Percentiles rank a stretch among this genome's conserved stretches.
Evolutionary conservation across 1,139 yeast species (phyloP).

Genomic region (Lodderomyces theae): DNA sequence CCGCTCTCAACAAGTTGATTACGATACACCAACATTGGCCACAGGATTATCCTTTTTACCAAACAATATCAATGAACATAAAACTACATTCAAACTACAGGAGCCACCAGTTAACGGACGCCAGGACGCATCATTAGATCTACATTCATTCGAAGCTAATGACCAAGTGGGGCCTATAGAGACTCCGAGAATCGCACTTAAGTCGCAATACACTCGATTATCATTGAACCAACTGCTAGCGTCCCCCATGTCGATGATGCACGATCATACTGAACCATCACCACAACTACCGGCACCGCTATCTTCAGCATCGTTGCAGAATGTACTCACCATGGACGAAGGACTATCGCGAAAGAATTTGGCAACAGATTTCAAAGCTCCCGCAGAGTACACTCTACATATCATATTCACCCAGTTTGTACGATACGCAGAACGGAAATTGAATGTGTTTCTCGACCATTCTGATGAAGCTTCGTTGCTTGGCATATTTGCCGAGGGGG

Average conservation of each 20-base stretch:
- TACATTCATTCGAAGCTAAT: constrained; percentile 5
- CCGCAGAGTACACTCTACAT: constrained; percentile 92
- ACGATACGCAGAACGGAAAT: constrained; percentile 84
- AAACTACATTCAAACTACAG: constrained; percentile 21
- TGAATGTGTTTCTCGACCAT: constrained; percentile 68
- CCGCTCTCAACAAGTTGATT: constrained; percentile 9
- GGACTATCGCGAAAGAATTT: constrained; percentile 39
- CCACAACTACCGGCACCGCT: constrained; percentile 36
- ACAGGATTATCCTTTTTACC: constrained; percentile 12
- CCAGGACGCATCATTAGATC: not conserved
- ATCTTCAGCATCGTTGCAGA: constrained; percentile 22
- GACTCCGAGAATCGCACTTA: constrained; percentile 5
- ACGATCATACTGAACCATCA: constrained; percentile 26
- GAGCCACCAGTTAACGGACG: constrained; percentile 20
- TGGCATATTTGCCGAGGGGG: constrained; percentile 81
- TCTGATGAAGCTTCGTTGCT: constrained; percentile 82
- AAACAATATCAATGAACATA: constrained; percentile 11
- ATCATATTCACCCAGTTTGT: constrained; percentile 94
- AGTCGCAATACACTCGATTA: constrained; percentile 5
- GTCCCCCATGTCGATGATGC: constrained; percentile 23
- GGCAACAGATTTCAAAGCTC: constrained; percentile 70
- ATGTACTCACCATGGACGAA: constrained; percentile 17
- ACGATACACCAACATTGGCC: constrained; percentile 7
- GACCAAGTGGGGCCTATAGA: constrained; percentile 11
- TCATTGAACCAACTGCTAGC: constrained; percentile 17